phyloP scores from a whole-genome alignment of 768 basidiomycete genomes.

The Pulveroboletus sp. region DNA sequence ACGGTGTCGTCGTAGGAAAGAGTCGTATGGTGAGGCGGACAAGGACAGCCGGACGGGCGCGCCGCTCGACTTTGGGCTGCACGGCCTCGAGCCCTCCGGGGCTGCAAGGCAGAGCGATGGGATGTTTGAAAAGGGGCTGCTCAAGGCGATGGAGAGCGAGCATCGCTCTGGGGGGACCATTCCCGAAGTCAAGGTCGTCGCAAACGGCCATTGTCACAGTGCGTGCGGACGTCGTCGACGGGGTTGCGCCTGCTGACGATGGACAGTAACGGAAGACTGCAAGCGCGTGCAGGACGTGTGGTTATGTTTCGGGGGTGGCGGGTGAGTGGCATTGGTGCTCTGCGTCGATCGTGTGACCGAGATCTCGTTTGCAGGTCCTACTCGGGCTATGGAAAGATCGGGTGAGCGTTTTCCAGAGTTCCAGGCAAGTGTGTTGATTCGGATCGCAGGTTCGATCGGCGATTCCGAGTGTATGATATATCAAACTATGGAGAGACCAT shows the following conservation, averaged over 20 bases:
- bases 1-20: slow-evolving; percentile 50
- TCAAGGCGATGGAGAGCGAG: slow-evolving; percentile 68
- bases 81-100: slow-evolving; percentile 55
- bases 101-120: slow-evolving; percentile 69
- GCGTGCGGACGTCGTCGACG: slow-evolving; percentile 20
- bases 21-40: slow-evolving; percentile 73
- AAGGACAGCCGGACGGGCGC: slow-evolving; percentile 53
- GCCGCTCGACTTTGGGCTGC: slow-evolving; percentile 65
- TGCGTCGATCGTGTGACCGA: not conserved
- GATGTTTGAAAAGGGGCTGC: slow-evolving; percentile 80
- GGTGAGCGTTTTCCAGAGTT: slow-evolving; percentile 40
- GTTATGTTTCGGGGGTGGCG: slow-evolving; percentile 88
- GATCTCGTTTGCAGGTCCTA: slow-evolving; percentile 54
- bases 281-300: slow-evolving; percentile 81
- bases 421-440: not conserved
- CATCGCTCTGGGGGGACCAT: slow-evolving; percentile 45
- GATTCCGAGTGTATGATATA: slow-evolving; percentile 86
- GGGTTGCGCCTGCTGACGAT: slow-evolving; percentile 11
- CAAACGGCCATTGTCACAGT: slow-evolving; percentile 90
- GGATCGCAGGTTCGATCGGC: slow-evolving; percentile 69
- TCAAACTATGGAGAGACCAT: slow-evolving; percentile 92
- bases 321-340: slow-evolving; percentile 40
- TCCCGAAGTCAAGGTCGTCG: slow-evolving; percentile 81
- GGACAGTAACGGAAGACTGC: slow-evolving; percentile 81
- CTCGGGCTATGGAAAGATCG: slow-evolving; percentile 75